Base-by-base conservation (phyloP, 805 yeast species). In the Candida nemodendra region DNA sequence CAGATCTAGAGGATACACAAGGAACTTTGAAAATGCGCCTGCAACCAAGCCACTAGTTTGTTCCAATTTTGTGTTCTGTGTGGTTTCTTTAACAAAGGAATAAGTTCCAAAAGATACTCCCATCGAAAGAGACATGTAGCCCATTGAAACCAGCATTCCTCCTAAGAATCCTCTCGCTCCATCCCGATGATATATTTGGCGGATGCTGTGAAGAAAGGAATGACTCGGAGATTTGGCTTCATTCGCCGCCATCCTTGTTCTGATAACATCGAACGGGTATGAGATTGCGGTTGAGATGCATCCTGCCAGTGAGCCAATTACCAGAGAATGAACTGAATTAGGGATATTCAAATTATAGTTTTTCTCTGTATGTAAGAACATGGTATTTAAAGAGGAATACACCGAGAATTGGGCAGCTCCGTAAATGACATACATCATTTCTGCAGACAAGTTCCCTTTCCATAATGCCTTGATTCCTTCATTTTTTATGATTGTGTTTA, bases 381-480 rank as follows among this genome's bases (percentile, higher is more conserved):
- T 34, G 5, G 54, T 59, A 56, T 81, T 85, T 22, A 77, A 61
- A 0, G 69, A 56, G 1, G 88, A 69, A 53, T 82, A 86, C 1
- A 85, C 64, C 1, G 91, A 69, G 62, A 93, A 93, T 59, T 93
- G 98, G 0, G 77, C 65, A 0, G 86, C 86, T 9, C 98, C 96
- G 53, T 91, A 93, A 9, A 84, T 48, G 11, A 91, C 66, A 54
- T 93, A 93, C 79, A 93, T 76, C 26, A 79, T 59, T 46, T 88
- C 88, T 0, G 98, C 99, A 0, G 99, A 95, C 0, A 87, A 72
- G 56, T 93, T 93, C 0, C 99, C 99, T 58, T 89, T 90, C 98
- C 98, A 93, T n/a, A 91, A 68, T 0, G 88, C 91, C 3, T 60
- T 43, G 0, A 81, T 28, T 5, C 66, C 66, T 59, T 91, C 98